Evolutionary conservation across 2,329 filamentous ascomycete genomes (phyloP), one percentile per base, ranked within the genome.

Genomic region (Didymella arachidicola): DNA sequence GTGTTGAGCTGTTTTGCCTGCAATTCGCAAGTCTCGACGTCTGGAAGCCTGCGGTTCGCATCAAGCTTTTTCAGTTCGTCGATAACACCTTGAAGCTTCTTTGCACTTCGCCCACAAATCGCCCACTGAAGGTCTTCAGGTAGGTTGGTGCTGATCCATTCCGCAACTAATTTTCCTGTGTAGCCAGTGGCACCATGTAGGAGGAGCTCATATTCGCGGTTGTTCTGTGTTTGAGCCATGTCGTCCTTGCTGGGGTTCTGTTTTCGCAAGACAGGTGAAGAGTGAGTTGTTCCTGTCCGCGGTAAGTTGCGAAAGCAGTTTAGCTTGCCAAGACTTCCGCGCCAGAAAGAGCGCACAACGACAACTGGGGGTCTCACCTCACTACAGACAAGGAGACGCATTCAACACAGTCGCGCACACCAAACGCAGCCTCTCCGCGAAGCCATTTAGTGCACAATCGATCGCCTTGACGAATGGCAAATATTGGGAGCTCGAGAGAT

Each of bases 81-180:
- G 7, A 87, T 86, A 11, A 97, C 77, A 39, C 79, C 78, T 65
- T 89, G 84, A 4, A 98, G 83, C 76, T 97, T 97, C 47, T 82
- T 80, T 47, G 83, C 80, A n/a, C 91, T 93, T 26, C 93, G 89
- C 29, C 93, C 93, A 44, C 92, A 91, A 54, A 97, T 82, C 14
- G 92, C 93, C 93, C 93, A 97, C 80, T 87, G 92, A 61, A 96
- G 77, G 73, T 92, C 86, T 18, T 89, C 91, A 0, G 93, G 90
- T 1, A 92, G 81, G 64, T 86, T 79, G 14, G 83, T 83, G 51
- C 87, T 83, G 69, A 97, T 89, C 76, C 95, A 87, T 74, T 96
- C 88, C 27, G 89, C 88, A 2, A 87, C 87, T 66, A 90, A 83
- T 64, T 86, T 88, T 38, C 93, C 93, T 0, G 93, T 97, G 78